phyloP scores from a whole-genome alignment of 2,329 filamentous ascomycete genomes.

The Colletotrichum sp. region DNA sequence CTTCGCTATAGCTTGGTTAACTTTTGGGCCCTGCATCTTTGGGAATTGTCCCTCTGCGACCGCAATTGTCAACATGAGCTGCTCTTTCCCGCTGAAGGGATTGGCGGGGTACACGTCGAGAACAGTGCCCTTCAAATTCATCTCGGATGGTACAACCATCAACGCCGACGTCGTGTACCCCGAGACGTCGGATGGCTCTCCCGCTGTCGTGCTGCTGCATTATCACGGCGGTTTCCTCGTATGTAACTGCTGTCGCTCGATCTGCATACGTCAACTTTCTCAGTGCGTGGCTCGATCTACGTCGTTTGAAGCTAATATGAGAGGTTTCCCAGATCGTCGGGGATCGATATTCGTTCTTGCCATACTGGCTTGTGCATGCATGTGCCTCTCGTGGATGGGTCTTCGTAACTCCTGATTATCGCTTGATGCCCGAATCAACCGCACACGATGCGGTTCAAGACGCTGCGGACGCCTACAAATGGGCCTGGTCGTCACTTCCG shows the following conservation, averaged over 20 bases:
- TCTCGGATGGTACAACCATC: not conserved
- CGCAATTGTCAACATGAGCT: not conserved
- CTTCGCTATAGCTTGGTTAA: not conserved
- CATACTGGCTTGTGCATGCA: conserved; percentile 1
- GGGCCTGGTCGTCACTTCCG: not conserved
- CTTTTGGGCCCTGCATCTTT: not conserved
- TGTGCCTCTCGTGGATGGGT: conserved; percentile 8
- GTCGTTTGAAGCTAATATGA: not conserved
- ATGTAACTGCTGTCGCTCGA: not conserved
- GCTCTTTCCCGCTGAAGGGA: not conserved
- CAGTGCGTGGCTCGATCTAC: not conserved
- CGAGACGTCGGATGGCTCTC: not conserved
- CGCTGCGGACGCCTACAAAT: conserved; percentile 9
- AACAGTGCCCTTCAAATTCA: not conserved
- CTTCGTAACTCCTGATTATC: conserved; percentile 15
- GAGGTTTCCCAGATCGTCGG: not conserved
- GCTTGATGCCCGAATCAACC: conserved; percentile 16
- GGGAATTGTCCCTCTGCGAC: not conserved
- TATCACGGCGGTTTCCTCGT: not conserved
- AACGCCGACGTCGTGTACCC: not conserved
- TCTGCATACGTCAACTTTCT: not conserved
- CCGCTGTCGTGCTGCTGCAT: not conserved
- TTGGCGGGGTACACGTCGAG: not conserved
- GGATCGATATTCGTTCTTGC: conserved; percentile 11
- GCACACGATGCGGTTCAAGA: conserved; percentile 2